Base-by-base conservation (phyloP, 2,329 filamentous ascomycete genomes). In the Pochonia chlamydosporia region DNA sequence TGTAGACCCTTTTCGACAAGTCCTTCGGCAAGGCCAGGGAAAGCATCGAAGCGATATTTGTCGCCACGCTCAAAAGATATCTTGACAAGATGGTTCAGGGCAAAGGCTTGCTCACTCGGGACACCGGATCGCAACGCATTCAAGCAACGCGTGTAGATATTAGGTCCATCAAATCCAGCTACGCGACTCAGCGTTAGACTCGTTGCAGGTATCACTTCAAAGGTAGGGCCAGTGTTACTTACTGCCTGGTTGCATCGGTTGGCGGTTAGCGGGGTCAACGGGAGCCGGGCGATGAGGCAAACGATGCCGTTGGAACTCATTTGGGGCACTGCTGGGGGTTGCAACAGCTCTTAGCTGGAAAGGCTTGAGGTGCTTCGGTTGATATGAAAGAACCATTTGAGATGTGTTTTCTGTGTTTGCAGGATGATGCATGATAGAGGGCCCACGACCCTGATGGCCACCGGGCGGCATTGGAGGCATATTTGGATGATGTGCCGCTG, bases 51-150 rank as follows among this genome's bases (percentile, higher is more conserved):
- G 51, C 89, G 87, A 68, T 95, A 96, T 66, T 96, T 96, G 63
- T 97, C 93, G 40, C 92, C 92, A 37, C 91, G 81, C 65, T 97
- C 91, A 60, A 85, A 93, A 0, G 91, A 96, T 24, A 97, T 96
- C 63, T 96, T 95, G 50, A 97, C 90, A 4, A 97, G 71, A 59
- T 97, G 92, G 58, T 95, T 89, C 10, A 97, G 73, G 0, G 90
- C 92, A 67, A 95, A 97, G n/a, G 89, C 84, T 58, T 96, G 87
- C 62, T 99, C 92, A 11, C 84, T 78, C 3, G 79, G 78, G 23
- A 95, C 81, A 3, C 82, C 81, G 13, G 89, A 96, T 52, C 87
- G 86, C 23, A 99, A 71, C 4, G 91, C 85, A 56, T 91, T 84
- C 31, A 95, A 77, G 52, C 89, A 95, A 37, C 91, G 84, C 42